Evolutionary conservation across 768 basidiomycete species (phyloP).

Genomic region (Xerocomellus chrysenteron): DNA sequence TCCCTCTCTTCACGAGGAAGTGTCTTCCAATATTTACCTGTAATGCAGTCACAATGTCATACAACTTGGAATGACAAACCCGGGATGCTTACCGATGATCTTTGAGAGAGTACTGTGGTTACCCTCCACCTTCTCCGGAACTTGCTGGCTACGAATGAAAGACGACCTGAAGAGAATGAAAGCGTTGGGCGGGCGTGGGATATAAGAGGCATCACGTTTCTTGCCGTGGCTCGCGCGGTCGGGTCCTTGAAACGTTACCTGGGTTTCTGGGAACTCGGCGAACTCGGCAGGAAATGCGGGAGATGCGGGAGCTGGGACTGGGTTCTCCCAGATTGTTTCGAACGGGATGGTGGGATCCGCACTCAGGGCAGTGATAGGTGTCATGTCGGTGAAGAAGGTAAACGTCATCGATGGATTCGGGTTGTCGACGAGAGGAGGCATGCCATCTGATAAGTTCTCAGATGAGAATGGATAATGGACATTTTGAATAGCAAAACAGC

Average conservation of each 20-base stretch:
- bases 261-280: conserved; percentile 17
- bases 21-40: conserved; percentile 75
- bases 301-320: conserved; percentile 16
- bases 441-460: conserved; percentile 36
- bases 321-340: conserved; percentile 35
- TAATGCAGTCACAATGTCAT: not conserved
- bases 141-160: conserved; percentile 71
- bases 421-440: conserved; percentile 55
- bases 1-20: conserved; percentile 66
- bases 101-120: conserved; percentile 79
- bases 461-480: conserved; percentile 7
- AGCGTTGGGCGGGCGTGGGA: conserved; percentile 82
- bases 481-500: not conserved
- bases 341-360: conserved; percentile 34
- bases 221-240: conserved; percentile 53
- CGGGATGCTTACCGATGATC: conserved; percentile 58
- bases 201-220: conserved; percentile 69
- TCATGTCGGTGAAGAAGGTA: conserved; percentile 64
- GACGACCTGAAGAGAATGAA: conserved; percentile 83
- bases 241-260: conserved; percentile 28
- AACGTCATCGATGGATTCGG: conserved; percentile 52
- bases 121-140: conserved; percentile 75
- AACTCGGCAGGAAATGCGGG: conserved; percentile 9
- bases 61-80: not conserved
- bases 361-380: conserved; percentile 48